Base-by-base conservation (phyloP, 2,329 filamentous ascomycete genomes). In the Onygenales sp. region DNA sequence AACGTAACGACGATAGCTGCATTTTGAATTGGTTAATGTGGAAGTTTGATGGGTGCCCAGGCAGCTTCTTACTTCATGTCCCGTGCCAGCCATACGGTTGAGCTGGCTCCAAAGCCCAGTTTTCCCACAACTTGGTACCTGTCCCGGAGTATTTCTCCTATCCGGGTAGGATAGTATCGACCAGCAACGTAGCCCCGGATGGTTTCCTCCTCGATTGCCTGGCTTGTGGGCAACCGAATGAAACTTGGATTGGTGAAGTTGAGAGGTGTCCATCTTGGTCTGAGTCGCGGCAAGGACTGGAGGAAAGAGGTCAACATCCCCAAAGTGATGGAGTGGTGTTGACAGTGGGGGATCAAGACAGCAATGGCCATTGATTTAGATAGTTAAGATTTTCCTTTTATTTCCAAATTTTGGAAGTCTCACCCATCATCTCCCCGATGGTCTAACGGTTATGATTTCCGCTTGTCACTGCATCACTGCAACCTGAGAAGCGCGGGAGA, bases 41-140 rank as follows among this genome's bases (percentile, higher is more conserved):
- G 48, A 50, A 40, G 10, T n/a, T 39, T 33, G 9, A 65, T 32
- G 11, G 27, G 10, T 10, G 27, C 6, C 4, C 34, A 21, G 32
- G 13, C 8, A 31, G 44, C 42, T 39, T 47, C 59, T 58, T 51
- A 66, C 65, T 62, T 42, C 59, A 69, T 63, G 21, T 70, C 67
- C 42, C 64, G 59, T 43, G 65, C 65, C 54, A 71, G 64, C 69
- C 68, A 71, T 7, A 58, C 63, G 0, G 66, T 71, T 32, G 66
- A 71, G 27, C 52, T 67, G 33, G 63, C 40, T 54, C 69, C 68
- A 60, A 62, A 71, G 34, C 68, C 68, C n/a, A 70, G 52, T 57
- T 71, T 70, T 1, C 64, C 66, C 10, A 70, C 55, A 13, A 70
- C 56, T 55, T 67, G 63, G 56, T 70, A 71, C 32, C 59, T 58